Evolutionary conservation across 2,329 filamentous ascomycete species (phyloP).

Genomic region (Trichophyton simii): DNA sequence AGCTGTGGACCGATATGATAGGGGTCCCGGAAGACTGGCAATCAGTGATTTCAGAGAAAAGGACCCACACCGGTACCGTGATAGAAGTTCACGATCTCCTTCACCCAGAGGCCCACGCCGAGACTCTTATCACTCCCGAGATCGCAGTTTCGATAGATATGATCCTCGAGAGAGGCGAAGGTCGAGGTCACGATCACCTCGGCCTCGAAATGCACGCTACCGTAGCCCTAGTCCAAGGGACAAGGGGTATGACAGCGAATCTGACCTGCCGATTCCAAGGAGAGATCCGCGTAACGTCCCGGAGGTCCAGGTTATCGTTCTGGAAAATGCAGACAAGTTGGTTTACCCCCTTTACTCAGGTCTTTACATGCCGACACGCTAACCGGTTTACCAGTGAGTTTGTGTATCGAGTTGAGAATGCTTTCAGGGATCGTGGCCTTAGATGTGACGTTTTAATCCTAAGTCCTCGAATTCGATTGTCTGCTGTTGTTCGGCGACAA

Average conservation of each 20-base stretch:
- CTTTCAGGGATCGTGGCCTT: constrained; percentile 59
- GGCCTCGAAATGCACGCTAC: constrained; percentile 48
- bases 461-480: constrained; percentile 61
- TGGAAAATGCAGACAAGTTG: constrained; percentile 58
- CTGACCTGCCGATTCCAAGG: constrained; percentile 58
- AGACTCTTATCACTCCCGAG: constrained; percentile 23
- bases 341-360: constrained; percentile 14
- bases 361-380: background rate
- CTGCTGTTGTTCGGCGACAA: constrained; percentile 69
- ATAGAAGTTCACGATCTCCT: background rate
- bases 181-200: constrained; percentile 53
- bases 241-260: constrained; percentile 43
- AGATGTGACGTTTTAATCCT: constrained; percentile 69
- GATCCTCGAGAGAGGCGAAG: constrained; percentile 36
- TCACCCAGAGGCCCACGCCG: background rate
- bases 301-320: constrained; percentile 75
- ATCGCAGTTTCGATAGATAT: constrained; percentile 37
- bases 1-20: constrained; percentile 35
- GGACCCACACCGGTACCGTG: constrained; percentile 19
- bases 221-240: constrained; percentile 55
- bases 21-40: constrained; percentile 26
- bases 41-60: constrained; percentile 36
- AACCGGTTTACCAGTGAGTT: constrained; percentile 47
- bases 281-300: constrained; percentile 65
- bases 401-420: constrained; percentile 65